Percentiles rank a stretch among this genome's conserved stretches.
phyloP scores from a whole-genome alignment of 805 yeast species.

The Vanderwaltozyma verrucispora region DNA sequence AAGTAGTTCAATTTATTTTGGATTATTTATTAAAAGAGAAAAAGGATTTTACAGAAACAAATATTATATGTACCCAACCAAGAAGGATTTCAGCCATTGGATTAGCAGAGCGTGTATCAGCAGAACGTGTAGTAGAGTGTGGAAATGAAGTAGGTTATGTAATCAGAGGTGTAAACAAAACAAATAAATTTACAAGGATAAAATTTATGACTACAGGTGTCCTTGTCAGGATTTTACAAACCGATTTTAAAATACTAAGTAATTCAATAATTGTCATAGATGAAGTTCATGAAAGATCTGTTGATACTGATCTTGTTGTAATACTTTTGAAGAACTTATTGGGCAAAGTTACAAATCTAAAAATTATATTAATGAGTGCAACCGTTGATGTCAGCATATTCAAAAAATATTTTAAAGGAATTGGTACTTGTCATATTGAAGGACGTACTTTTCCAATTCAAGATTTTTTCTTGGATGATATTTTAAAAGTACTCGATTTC shows the following conservation, averaged over 20 bases:
- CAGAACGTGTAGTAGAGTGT: slow-evolving; percentile 46
- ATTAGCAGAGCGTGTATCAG: slow-evolving; percentile 83
- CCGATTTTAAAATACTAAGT: slow-evolving; percentile 34
- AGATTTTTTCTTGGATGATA: slow-evolving; percentile 62
- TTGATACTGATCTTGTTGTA: slow-evolving; percentile 78
- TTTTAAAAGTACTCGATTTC: slow-evolving; percentile 49
- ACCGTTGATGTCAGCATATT: slow-evolving; percentile 71
- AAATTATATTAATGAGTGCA: slow-evolving; percentile 84
- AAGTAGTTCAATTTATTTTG: slow-evolving; percentile 78
- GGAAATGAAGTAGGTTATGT: slow-evolving; percentile 74
- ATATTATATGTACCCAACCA: slow-evolving; percentile 86
- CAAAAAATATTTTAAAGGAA: slow-evolving; percentile 47
- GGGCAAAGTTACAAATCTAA: slow-evolving; percentile 38
- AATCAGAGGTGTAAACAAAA: slow-evolving; percentile 80
- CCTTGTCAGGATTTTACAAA: slow-evolving; percentile 71
- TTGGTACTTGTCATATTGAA: slow-evolving; percentile 70
- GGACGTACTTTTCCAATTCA: slow-evolving; percentile 91
- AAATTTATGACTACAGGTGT: slow-evolving; percentile 92
- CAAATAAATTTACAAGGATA: slow-evolving; percentile 52
- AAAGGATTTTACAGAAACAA: slow-evolving; percentile 37
- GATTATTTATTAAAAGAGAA: slow-evolving; percentile 48
- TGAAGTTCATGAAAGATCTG: slow-evolving; percentile 94
- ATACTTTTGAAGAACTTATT: slow-evolving; percentile 61
- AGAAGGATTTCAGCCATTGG: slow-evolving; percentile 94
- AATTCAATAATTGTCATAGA: slow-evolving; percentile 67